Conservation (phyloP, 2,329 filamentous ascomycete genomes). For the Basipetospora chlamydospora region DNA sequence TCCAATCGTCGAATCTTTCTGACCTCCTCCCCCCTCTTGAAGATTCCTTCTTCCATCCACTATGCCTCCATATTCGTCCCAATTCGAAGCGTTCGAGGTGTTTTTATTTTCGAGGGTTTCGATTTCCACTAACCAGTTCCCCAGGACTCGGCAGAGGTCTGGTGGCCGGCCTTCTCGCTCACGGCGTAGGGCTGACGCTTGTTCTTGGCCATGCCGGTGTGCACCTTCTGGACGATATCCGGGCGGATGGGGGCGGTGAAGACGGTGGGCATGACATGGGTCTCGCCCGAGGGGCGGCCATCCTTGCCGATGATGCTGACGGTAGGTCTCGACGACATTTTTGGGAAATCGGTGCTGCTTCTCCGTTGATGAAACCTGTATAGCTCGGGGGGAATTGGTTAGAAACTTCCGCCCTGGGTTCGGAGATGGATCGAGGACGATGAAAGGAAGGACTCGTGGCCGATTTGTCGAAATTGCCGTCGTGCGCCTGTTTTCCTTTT, state of each 20-base stretch:
- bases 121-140: conserved; percentile 83
- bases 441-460: conserved; percentile 6
- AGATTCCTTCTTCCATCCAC: too few relatives aligned
- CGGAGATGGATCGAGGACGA: neutral
- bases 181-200: conserved; percentile 98
- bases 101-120: too few relatives aligned
- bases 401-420: neutral
- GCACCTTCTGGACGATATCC: conserved; percentile 97
- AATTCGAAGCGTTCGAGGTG: neutral
- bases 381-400: conserved; percentile 1
- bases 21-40: too few relatives aligned
- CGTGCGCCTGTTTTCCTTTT: too few relatives aligned
- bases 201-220: conserved; percentile 99
- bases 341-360: conserved; percentile 27
- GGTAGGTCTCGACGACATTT: conserved; percentile 92
- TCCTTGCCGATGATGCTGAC: conserved; percentile 95
- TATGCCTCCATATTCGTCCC: neutral
- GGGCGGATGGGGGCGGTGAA: conserved; percentile 96
- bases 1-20: neutral
- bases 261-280: conserved; percentile 87
- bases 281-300: conserved; percentile 80
- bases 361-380: conserved; percentile 4
- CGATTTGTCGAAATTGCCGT: conserved; percentile 6
- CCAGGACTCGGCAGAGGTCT: conserved; percentile 99
- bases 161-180: conserved; percentile 99